Conservation (phyloP, 805 yeast species). For the Wickerhamomyces subpelliculosus region DNA sequence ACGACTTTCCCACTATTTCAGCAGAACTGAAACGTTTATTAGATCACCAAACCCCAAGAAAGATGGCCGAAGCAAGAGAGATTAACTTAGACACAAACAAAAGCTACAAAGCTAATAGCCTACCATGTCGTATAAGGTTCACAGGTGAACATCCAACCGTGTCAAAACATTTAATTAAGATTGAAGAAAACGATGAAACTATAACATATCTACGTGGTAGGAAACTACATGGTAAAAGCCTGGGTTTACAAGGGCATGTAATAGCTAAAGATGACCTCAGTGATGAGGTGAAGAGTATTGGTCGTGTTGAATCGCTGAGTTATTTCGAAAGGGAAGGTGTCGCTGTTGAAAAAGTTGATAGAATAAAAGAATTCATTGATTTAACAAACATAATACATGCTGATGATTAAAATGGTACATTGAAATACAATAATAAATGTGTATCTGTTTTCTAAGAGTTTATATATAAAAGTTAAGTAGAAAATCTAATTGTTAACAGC, state of each 20-base stretch:
- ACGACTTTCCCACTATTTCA: neutral
- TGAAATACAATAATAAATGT: neutral
- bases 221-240: slow-evolving; percentile 23
- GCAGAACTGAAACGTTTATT: neutral
- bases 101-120: slow-evolving; percentile 11
- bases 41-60: too few species aligned
- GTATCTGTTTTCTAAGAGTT: slow-evolving; percentile 5
- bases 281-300: slow-evolving; percentile 13
- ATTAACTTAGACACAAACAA: neutral
- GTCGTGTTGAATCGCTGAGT: slow-evolving; percentile 8
- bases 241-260: slow-evolving; percentile 10
- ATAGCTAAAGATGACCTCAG: slow-evolving; percentile 10
- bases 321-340: slow-evolving; percentile 36
- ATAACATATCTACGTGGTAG: slow-evolving; percentile 29
- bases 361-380: slow-evolving; percentile 22
- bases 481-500: slow-evolving; percentile 38
- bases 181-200: slow-evolving; percentile 4
- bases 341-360: slow-evolving; percentile 17
- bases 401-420: neutral
- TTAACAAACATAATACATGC: slow-evolving; percentile 19
- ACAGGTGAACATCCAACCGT: slow-evolving; percentile 13
- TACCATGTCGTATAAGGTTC: slow-evolving; percentile 21
- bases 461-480: slow-evolving; percentile 7
- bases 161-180: slow-evolving; percentile 12
- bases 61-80: slow-evolving; percentile 1